A percentile compares a stretch with the other conserved stretches of the same genome.
These are phyloP conservation scores for Posidonia oceanica DNA, from an alignment of 116 monocot species.

Conservation along the genomic window DNA sequence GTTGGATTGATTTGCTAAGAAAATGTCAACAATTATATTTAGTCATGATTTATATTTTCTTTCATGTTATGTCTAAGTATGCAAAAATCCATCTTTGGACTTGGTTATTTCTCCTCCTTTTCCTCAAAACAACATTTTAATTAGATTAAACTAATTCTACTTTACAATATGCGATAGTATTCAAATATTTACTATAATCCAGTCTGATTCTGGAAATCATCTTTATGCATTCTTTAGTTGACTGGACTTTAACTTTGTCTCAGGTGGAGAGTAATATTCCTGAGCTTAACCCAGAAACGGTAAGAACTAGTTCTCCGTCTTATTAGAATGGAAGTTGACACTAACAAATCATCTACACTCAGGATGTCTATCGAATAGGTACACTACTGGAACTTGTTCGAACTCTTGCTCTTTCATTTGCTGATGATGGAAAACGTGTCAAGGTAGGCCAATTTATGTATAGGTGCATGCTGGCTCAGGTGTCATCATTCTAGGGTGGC, in stretches of 20 bases:
- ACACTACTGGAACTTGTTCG: slow-evolving; percentile 91
- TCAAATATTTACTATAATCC: background rate
- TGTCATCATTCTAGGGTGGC: background rate
- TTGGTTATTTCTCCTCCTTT: background rate
- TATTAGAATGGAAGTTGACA: slow-evolving; percentile 1
- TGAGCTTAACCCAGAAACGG: slow-evolving; percentile 94
- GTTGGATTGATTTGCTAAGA: background rate
- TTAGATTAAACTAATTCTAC: background rate
- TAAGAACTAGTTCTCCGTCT: slow-evolving; percentile 16
- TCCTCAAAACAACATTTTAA: background rate
- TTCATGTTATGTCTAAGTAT: background rate
- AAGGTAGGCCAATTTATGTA: slow-evolving; percentile 35
- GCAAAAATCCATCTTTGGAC: background rate
- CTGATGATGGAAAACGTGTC: slow-evolving; percentile 90
- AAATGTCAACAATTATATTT: background rate
- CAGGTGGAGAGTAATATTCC: slow-evolving; percentile 97
- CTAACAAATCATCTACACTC: slow-evolving; percentile 21
- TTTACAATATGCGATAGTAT: background rate
- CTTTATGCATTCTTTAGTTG: background rate
- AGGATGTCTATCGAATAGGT: slow-evolving; percentile 99
- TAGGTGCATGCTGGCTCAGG: background rate
- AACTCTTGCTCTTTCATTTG: slow-evolving; percentile 87
- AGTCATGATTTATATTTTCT: background rate
- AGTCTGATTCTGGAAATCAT: background rate
- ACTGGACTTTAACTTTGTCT: background rate